Percentiles rank a stretch among this genome's conserved stretches.
Evolutionary conservation across 1,139 yeast species (phyloP).

Genomic region (Hemisphaericaspora xylofermentans): DNA sequence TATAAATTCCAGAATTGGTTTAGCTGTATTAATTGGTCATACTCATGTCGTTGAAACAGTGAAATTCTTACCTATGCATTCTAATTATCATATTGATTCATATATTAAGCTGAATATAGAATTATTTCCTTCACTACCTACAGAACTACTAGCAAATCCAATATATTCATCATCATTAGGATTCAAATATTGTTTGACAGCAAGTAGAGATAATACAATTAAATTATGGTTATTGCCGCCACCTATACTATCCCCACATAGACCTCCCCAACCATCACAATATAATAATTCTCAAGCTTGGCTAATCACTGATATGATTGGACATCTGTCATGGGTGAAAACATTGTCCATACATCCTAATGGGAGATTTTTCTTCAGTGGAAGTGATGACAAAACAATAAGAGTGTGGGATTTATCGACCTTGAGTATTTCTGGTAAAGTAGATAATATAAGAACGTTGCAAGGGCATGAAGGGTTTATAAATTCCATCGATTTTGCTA

Average conservation of each 20-base stretch:
- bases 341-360: slow-evolving; percentile 70
- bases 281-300: slow-evolving; percentile 58
- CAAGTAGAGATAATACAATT: slow-evolving; percentile 76
- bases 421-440: slow-evolving; percentile 43
- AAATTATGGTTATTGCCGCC: slow-evolving; percentile 76
- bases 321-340: slow-evolving; percentile 89
- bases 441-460: slow-evolving; percentile 49
- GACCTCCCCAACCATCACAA: slow-evolving; percentile 56
- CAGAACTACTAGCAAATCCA: slow-evolving; percentile 27
- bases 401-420: slow-evolving; percentile 74
- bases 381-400: slow-evolving; percentile 77
- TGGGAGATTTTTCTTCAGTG: slow-evolving; percentile 68
- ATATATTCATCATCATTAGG: slow-evolving; percentile 40
- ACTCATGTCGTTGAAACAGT: slow-evolving; percentile 80
- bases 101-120: slow-evolving; percentile 35
- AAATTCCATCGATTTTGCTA: slow-evolving; percentile 63
- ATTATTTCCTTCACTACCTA: slow-evolving; percentile 36
- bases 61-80: slow-evolving; percentile 58
- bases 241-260: slow-evolving; percentile 51
- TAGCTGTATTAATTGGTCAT: slow-evolving; percentile 72
- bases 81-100: slow-evolving; percentile 52
- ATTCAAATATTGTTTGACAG: slow-evolving; percentile 70
- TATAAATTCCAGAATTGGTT: slow-evolving; percentile 65
- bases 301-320: slow-evolving; percentile 53
- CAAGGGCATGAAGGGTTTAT: slow-evolving; percentile 75